Evolutionary conservation across 331 rosid genomes (phyloP), one percentile per base, ranked within the genome.

Genomic region (Stylosanthes scabra): DNA sequence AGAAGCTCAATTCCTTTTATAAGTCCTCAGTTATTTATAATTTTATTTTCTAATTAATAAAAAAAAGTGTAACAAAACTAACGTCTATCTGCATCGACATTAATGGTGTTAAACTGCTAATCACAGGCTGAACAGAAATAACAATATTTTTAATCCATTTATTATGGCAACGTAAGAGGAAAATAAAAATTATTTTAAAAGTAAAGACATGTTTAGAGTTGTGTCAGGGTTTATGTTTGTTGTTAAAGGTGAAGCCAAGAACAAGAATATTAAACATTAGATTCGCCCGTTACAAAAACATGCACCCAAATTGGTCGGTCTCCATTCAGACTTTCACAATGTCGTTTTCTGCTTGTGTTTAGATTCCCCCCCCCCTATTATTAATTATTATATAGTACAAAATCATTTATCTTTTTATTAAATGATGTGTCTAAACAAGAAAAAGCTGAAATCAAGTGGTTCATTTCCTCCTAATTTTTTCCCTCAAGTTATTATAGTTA

Each of bases 161-260:
- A 34, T 55, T 16, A 70, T 42, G 9, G 75, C 45, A 72, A 49
- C 40, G 9, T 11, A 50, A 55, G 13, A 14, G 59, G 28, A 7
- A n/a, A 52, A 34, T 34, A 34, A 34, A 34, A 34, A 34, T 3
- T 34, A 34, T 5, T 45, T 6, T 63, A 49, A n/a, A 15, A 62
- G 56, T n/a, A 52, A 52, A 68, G 74, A 52, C 75, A 74, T 68
- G 78, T 57, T 78, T 14, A 8, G 41, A 10, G 75, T 25, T 51
- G 57, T 73, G 80, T 82, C 77, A 82, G 86, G 63, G 20, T 41
- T 41, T 40, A 41, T 68, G 71, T 59, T 65, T 61, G 73, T 46
- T 14, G 52, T 63, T 63, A 14, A 46, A 66, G 44, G 63, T 31
- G 58, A 68, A 46, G 46, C 75, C 68, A 71, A 28, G 57, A 51